Evolutionary conservation across 495 filamentous ascomycete species (phyloP), one percentile per base, ranked within the genome.

Genomic region (Xylaria acuta): DNA sequence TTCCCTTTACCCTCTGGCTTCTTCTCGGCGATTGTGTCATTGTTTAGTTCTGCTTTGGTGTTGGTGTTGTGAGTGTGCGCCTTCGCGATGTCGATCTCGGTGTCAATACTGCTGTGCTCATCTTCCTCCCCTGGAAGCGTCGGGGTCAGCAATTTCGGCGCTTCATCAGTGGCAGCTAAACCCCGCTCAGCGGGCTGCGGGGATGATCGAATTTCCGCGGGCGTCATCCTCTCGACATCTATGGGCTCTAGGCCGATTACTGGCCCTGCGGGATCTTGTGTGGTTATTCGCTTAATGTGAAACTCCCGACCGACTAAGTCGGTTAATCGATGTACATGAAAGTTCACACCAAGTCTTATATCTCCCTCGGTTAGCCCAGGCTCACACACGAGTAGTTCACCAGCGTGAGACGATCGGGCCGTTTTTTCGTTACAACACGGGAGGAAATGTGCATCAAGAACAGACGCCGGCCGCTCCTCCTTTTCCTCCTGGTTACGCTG

Each of bases 381-480:
- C 53, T 22, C 27, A 7, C 43, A 11, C 7, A 4, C n/a, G 47
- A 18, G 0, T 36, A 22, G 22, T 38, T 22, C 34, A 38, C n/a
- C 58, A 22, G 9, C 18, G 11, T 22, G 34, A 22, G 58, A 60
- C 7, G 58, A 40, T 3, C 1, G 6, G 58, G 5, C 8, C 3
- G 56, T 5, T 16, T 32, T 43, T 32, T n/a, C 6, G 22, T 27
- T 32, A 22, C 18, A 60, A 22, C 58, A 60, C 7, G 34, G 58
- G 9, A n/a, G 72, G 68, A 80, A 78, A 40, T 79, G 72, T n/a
- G 71, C 75, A n/a, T 80, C 78, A 20, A 78, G 71, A 16, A 79
- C 60, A 6, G 79, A 79, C 9, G 34, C 36, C n/a, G 75, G 80
- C 20, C 47, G 7, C 47, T 40, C 65, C 22, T 27, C 49, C 49